Evolutionary conservation across 306 rosid species (phyloP), one percentile per base, ranked within the genome.

Genomic region (Lathyrus oleraceus): DNA sequence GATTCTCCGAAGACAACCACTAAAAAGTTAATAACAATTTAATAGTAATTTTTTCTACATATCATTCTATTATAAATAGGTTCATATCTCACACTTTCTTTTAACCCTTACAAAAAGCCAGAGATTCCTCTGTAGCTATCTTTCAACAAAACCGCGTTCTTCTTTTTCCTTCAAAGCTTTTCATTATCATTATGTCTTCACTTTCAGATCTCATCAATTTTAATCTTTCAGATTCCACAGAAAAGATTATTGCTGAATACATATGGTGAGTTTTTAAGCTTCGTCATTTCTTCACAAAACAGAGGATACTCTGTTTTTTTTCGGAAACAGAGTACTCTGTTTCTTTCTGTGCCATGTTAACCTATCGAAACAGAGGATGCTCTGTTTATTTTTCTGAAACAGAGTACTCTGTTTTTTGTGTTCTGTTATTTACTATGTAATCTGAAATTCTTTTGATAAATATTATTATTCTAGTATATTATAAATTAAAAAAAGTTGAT

Each of bases 231-330:
- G 86, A 83, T 14, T 8, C 69, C 64, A 78, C 82, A 0, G 79
- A 82, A 2, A 88, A 81, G 30, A 30, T 85, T 2, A 82, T 84
- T 72, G 94, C 94, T 1, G 94, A 88, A 70, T 88, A 88, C 79
- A 82, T 88, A 81, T 88, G 94, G 94, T 88, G 67, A 79, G 85
- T 39, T 71, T 49, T 61, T 57, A 40, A 6, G 8, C n/a, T 42
- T 47, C 38, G 74, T 11, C 10, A 13, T 4, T 25, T 27, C 60
- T 25, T 56, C 14, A 0, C 5, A 39, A 69, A 73, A 74, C 81
- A 35, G 78, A 20, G 67, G 65, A 72, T 10, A 9, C 56, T 80
- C 73, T 23, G 35, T 51, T n/a, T 30, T 59, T 2, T 4, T 15
- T 11, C 5, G 14, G 17, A 42, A 67, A 67, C 79, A 35, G 83